A percentile compares a stretch with the other conserved stretches of the same genome.
Conservation (phyloP, 2,329 filamentous ascomycete genomes). For the Pseudocercospora musae region DNA sequence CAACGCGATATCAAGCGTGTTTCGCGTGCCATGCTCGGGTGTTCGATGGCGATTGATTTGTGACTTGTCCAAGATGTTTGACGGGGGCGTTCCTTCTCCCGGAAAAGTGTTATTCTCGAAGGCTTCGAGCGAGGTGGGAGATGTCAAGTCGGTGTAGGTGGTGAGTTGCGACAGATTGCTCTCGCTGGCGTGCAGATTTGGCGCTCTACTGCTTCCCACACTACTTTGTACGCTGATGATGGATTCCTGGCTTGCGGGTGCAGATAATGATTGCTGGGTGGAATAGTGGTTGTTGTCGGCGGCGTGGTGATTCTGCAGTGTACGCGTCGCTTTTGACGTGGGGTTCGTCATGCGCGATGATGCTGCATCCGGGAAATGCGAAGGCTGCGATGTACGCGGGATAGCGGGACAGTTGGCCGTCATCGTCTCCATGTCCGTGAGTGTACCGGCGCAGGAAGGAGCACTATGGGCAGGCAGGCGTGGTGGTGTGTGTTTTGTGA, state of each 20-base stretch:
- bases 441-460: background rate
- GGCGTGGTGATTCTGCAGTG: slow-evolving; percentile 11
- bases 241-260: slow-evolving; percentile 33
- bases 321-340: slow-evolving; percentile 26
- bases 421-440: slow-evolving; percentile 21
- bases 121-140: slow-evolving; percentile 23
- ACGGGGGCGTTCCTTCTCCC: background rate
- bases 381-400: slow-evolving; percentile 10
- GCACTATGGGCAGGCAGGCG: background rate
- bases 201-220: slow-evolving; percentile 22
- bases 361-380: slow-evolving; percentile 6
- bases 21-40: slow-evolving; percentile 20
- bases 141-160: slow-evolving; percentile 31
- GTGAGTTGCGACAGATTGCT: slow-evolving; percentile 33
- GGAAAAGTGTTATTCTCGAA: slow-evolving; percentile 1
- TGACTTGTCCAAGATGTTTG: slow-evolving; percentile 2
- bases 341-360: slow-evolving; percentile 14
- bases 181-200: slow-evolving; percentile 20
- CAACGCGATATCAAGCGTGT: slow-evolving; percentile 23
- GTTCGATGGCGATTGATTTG: slow-evolving; percentile 15
- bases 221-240: slow-evolving; percentile 27
- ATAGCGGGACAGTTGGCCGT: slow-evolving; percentile 15
- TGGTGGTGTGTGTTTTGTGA: background rate
- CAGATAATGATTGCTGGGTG: slow-evolving; percentile 21
- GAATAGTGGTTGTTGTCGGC: background rate